These are phyloP conservation scores for Beta macrorhiza DNA, from an alignment of 179 eudicot species.

Conservation along the genomic window DNA sequence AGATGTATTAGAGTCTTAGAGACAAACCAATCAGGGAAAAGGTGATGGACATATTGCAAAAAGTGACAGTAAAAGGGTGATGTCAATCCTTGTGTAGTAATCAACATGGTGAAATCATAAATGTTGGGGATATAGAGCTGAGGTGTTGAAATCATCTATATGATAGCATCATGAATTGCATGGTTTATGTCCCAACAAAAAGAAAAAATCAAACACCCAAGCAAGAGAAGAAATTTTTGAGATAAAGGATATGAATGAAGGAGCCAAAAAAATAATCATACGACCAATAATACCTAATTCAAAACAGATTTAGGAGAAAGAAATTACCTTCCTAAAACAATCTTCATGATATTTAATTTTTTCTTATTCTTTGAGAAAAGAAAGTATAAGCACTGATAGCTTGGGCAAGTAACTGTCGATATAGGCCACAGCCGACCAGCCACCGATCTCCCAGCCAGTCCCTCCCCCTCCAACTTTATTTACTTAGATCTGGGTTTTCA, in stretches of 20 bases:
- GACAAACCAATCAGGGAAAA: background rate
- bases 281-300: background rate
- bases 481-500: no score
- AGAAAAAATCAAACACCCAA: no score
- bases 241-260: background rate
- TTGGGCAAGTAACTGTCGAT: no score
- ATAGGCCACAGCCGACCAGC: no score
- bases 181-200: background rate
- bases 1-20: conserved; percentile 4
- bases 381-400: no score
- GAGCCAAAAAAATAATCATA: background rate
- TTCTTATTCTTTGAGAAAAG: no score
- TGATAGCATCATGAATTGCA: background rate
- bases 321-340: no score
- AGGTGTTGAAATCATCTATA: background rate
- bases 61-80: background rate
- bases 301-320: no score
- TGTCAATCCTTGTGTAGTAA: background rate
- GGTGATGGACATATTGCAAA: background rate
- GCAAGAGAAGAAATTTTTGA: background rate
- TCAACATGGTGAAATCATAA: background rate
- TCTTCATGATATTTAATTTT: no score
- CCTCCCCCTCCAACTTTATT: no score
- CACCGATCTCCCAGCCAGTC: no score
- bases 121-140: background rate